Evolutionary conservation across 768 basidiomycete species (phyloP).

Genomic region (Boletus barrowsii): DNA sequence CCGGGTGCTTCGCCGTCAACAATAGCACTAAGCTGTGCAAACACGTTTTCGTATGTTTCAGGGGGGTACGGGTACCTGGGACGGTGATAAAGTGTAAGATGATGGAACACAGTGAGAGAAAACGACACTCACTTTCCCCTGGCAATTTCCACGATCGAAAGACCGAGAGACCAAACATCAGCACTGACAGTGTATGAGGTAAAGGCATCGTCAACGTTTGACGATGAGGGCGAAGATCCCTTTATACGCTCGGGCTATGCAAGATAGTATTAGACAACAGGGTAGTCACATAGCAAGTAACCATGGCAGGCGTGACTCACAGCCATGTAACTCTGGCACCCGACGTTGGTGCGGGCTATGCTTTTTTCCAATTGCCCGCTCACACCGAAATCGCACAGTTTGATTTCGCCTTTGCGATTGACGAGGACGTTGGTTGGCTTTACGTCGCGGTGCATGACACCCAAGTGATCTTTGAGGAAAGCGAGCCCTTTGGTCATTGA

Average conservation of each 20-base stretch:
- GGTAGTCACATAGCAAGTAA: conserved; percentile 1
- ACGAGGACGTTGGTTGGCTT: conserved; percentile 94
- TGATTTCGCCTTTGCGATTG: conserved; percentile 84
- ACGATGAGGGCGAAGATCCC: conserved; percentile 64
- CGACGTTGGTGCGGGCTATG: conserved; percentile 96
- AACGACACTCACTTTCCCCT: conserved; percentile 49
- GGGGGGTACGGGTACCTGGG: conserved; percentile 88
- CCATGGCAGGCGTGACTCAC: conserved; percentile 44
- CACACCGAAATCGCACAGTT: conserved; percentile 98
- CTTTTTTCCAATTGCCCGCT: conserved; percentile 96
- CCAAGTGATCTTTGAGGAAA: conserved; percentile 92
- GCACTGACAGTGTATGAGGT: conserved; percentile 89
- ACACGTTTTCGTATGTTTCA: conserved; percentile 95
- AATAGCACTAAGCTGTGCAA: conserved; percentile 95
- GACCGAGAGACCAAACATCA: conserved; percentile 96
- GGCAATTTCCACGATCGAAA: conserved; percentile 91
- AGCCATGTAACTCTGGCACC: conserved; percentile 99
- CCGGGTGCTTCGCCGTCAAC: conserved; percentile 92
- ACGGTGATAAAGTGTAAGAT: conserved; percentile 2
- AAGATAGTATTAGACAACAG: background rate
- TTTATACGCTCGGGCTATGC: conserved; percentile 93
- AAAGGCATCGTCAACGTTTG: conserved; percentile 31
- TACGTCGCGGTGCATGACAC: conserved; percentile 84
- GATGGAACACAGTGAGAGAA: background rate
- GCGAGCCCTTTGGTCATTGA: conserved; percentile 87